Conservation (phyloP, 2,329 filamentous ascomycete genomes). For the Sarocladiaceae sp. region DNA sequence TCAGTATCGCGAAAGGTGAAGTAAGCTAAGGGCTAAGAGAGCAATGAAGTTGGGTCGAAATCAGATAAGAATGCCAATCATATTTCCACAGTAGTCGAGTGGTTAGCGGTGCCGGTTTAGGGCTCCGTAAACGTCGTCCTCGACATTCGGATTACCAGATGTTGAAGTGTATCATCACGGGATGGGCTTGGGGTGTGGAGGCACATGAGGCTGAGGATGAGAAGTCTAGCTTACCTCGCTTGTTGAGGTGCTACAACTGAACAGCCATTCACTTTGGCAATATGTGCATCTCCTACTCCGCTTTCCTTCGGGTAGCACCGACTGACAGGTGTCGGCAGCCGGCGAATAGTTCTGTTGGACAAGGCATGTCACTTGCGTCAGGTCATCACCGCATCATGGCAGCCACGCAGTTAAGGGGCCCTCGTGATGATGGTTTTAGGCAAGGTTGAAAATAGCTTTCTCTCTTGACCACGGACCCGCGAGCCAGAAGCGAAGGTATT, state of each 20-base stretch:
- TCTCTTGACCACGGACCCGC: slow-evolving; percentile 55
- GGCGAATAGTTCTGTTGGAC: no score
- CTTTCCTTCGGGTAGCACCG: no score
- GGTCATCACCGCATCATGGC: slow-evolving; percentile 64
- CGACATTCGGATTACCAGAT: slow-evolving; percentile 34
- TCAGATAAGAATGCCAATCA: slow-evolving; percentile 8
- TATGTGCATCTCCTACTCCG: no score
- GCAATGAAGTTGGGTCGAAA: not conserved
- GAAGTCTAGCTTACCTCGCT: slow-evolving; percentile 10
- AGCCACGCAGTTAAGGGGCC: slow-evolving; percentile 51
- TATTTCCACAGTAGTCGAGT: slow-evolving; percentile 22
- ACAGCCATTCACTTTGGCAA: no score
- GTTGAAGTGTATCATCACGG: slow-evolving; percentile 29
- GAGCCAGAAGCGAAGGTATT: slow-evolving; percentile 37
- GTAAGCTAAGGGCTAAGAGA: no score
- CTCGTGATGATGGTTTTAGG: slow-evolving; percentile 65
- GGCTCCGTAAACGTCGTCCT: slow-evolving; percentile 3
- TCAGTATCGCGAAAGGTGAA: no score
- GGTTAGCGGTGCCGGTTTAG: slow-evolving; percentile 16
- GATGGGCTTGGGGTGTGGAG: not conserved
- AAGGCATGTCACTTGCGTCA: slow-evolving; percentile 56
- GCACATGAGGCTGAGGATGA: not conserved
- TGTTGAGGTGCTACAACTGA: no score
- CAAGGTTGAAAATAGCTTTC: slow-evolving; percentile 47
- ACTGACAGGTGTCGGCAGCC: no score